Evolutionary conservation across 768 basidiomycete species (phyloP).

Genomic region (Mycena kentingensis): DNA sequence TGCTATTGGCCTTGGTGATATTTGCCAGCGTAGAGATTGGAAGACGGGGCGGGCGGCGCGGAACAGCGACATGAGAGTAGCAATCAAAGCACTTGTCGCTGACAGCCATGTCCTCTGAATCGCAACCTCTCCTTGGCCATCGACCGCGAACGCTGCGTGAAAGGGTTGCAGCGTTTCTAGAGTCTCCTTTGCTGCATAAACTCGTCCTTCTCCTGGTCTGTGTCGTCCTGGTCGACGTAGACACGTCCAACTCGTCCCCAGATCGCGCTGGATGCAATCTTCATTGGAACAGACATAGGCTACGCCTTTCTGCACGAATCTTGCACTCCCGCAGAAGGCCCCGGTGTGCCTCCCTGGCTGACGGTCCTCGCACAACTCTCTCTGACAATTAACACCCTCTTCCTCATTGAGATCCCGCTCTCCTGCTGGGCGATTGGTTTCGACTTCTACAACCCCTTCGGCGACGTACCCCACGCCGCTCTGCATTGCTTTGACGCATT

Average conservation of each 20-base stretch:
- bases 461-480: conserved; percentile 50
- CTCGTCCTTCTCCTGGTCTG: conserved; percentile 60
- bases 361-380: conserved; percentile 63
- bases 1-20: conserved; percentile 2
- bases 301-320: conserved; percentile 63
- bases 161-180: conserved; percentile 49
- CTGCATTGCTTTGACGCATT: conserved; percentile 77
- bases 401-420: conserved; percentile 77
- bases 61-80: no score
- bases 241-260: not conserved
- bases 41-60: not conserved
- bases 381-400: conserved; percentile 67
- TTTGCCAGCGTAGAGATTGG: not conserved
- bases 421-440: conserved; percentile 66
- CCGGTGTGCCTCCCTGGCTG: conserved; percentile 61
- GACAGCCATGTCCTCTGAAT: conserved; percentile 44
- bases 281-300: conserved; percentile 72
- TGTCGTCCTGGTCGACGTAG: conserved; percentile 12
- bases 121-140: conserved; percentile 47
- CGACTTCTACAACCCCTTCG: conserved; percentile 64
- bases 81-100: no score
- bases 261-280: conserved; percentile 66
- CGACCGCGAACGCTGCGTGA: conserved; percentile 33
- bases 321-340: conserved; percentile 45
- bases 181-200: conserved; percentile 55